Conservation (phyloP, 2,329 filamentous ascomycete genomes). For the Annulohypoxylon truncatum region DNA sequence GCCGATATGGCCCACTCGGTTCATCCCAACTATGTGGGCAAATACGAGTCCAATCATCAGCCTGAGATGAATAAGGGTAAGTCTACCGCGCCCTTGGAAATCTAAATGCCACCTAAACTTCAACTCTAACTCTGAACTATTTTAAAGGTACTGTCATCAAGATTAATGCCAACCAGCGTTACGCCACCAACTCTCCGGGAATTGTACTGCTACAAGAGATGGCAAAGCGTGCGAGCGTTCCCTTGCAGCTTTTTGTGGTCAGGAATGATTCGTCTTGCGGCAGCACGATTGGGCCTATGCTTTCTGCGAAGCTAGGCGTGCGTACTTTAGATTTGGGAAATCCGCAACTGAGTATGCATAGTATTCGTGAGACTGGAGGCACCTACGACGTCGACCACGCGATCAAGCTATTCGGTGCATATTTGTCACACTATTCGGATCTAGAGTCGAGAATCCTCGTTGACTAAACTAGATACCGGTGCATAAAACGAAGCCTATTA, state of each 20-base stretch:
- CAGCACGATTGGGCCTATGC: conserved; percentile 97
- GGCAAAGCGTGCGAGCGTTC: conserved; percentile 78
- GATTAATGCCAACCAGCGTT: conserved; percentile 96
- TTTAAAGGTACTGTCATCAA: conserved; percentile 82
- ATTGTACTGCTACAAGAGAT: conserved; percentile 93
- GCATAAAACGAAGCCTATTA: not conserved
- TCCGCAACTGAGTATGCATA: conserved; percentile 96
- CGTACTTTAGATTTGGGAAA: conserved; percentile 94
- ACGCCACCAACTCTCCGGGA: conserved; percentile 95
- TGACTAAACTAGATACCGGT: conserved; percentile 64
- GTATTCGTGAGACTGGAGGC: conserved; percentile 92
- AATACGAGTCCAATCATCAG: conserved; percentile 91
- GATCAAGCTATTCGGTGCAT: conserved; percentile 86
- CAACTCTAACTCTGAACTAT: conserved; percentile 5
- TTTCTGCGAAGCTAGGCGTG: conserved; percentile 85
- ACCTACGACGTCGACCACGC: conserved; percentile 88
- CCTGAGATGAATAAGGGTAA: conserved; percentile 93
- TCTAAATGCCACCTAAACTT: not conserved
- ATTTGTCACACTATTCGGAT: conserved; percentile 86
- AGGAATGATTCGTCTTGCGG: conserved; percentile 95
- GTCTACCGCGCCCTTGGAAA: not conserved
- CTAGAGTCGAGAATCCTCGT: conserved; percentile 86
- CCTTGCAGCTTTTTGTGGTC: conserved; percentile 94
- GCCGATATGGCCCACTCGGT: conserved; percentile 98
- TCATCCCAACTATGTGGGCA: conserved; percentile 91